Evolutionary conservation across 1,139 yeast species (phyloP).

Genomic region (Geotrichum restrictum): DNA sequence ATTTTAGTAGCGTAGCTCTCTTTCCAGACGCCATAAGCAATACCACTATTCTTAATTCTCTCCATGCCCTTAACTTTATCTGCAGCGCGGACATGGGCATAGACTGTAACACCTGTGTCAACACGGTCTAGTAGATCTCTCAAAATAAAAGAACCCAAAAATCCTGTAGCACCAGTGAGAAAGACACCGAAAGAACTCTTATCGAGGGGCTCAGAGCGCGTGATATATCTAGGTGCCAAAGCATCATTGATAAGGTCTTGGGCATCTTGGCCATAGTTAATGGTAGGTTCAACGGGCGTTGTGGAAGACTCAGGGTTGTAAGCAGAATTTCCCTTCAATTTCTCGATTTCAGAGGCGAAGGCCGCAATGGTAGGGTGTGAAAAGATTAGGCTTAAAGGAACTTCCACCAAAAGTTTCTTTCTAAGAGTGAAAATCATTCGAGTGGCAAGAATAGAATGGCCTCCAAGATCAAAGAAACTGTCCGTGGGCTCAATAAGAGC

Average conservation of each 20-base stretch:
- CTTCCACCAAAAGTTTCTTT: constrained; percentile 67
- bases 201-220: constrained; percentile 40
- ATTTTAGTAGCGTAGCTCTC: constrained; percentile 56
- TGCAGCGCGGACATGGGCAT: constrained; percentile 88
- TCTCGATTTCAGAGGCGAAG: constrained; percentile 71
- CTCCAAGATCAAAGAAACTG: constrained; percentile 95
- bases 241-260: constrained; percentile 46
- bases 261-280: constrained; percentile 76
- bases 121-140: constrained; percentile 63
- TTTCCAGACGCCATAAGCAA: constrained; percentile 83
- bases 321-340: constrained; percentile 46
- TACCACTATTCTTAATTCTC: constrained; percentile 72
- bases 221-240: constrained; percentile 44
- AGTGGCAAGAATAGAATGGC: constrained; percentile 95
- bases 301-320: constrained; percentile 20
- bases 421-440: constrained; percentile 92
- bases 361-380: constrained; percentile 78
- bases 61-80: constrained; percentile 64
- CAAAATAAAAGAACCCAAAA: constrained; percentile 84
- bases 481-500: constrained; percentile 71
- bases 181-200: constrained; percentile 56
- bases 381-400: constrained; percentile 87
- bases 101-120: constrained; percentile 51
- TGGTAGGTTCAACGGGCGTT: constrained; percentile 33
- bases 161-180: constrained; percentile 95